phyloP scores from a whole-genome alignment of 345 rosid genomes.

The Sapria himalayana region DNA sequence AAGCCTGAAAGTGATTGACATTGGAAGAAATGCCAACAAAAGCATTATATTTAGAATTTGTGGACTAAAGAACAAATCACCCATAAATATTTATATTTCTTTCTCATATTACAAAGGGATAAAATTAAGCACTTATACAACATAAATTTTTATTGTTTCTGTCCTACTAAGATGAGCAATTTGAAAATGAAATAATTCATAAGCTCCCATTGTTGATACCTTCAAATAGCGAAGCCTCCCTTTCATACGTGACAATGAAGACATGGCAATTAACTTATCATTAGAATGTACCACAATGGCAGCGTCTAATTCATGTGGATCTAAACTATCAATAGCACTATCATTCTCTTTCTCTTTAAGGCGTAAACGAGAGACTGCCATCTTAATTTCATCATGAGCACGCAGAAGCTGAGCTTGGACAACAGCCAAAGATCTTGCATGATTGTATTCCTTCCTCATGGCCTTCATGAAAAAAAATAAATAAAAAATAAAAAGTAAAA shows the following conservation, averaged over 20 bases:
- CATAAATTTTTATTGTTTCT: too few relatives aligned
- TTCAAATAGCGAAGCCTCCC: constrained; percentile 86
- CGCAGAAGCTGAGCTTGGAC: constrained; percentile 68
- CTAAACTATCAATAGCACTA: constrained; percentile 52
- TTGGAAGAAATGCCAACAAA: neutral
- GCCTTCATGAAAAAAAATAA: constrained; percentile 15
- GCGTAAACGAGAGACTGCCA: constrained; percentile 77
- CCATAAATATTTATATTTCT: too few relatives aligned
- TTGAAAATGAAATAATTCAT: neutral
- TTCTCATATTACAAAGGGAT: too few relatives aligned
- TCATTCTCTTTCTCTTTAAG: constrained; percentile 59
- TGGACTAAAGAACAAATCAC: too few relatives aligned
- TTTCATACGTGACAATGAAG: constrained; percentile 32
- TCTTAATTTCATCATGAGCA: constrained; percentile 82
- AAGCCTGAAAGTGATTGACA: constrained; percentile 32
- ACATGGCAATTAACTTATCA: constrained; percentile 59
- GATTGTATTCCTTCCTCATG: constrained; percentile 76
- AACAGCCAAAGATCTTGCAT: constrained; percentile 63
- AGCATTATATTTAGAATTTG: too few relatives aligned
- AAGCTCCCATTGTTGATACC: constrained; percentile 41
- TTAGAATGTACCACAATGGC: constrained; percentile 52
- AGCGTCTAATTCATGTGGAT: constrained; percentile 47
- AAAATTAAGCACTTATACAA: too few relatives aligned
- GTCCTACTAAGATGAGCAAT: neutral
- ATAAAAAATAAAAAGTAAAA: too few relatives aligned